Base-by-base conservation (phyloP, 2,329 filamentous ascomycete species). In the Periconia macrospinosa region DNA sequence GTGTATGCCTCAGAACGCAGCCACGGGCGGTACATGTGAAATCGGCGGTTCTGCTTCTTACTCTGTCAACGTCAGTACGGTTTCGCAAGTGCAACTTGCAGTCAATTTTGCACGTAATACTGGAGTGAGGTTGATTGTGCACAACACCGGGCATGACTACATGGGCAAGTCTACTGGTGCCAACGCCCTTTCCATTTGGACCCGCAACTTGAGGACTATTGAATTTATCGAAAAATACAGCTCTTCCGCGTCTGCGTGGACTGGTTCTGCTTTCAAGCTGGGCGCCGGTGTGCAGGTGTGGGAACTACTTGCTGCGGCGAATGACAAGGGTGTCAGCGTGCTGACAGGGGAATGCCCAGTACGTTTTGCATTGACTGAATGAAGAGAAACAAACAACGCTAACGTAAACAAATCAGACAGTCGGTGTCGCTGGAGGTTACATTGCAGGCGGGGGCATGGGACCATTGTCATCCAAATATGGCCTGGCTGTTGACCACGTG, bases 361-460 rank as follows among this genome's bases (percentile, higher is more conserved):
- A 37, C 11, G 33, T 37, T 37, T 13, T n/a, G 3, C 11, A 37
- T 37, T 13, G 30, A 33, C 8, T 37, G 3, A 13, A n/a, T n/a
- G 33, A 37, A 13, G 11, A 37, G 5, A 13, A 10, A 14, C 3
- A 13, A 37, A 5, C 11, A 13, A 13, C 3, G 33, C 33, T 37
- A 37, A 37, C 15, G 11, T 13, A n/a, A 37, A 6, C 5, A 13
- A 6, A 13, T 13, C 33, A 37, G 33, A 78, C 75, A 2, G 79
- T 84, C 11, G 81, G 81, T 15, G 68, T 79, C 65, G 75, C 53
- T 7, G 59, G 59, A 14, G 56, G 70, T 11, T 74, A 60, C 58
- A 55, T 62, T 10, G 58, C 59, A 7, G 80, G 78, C 2, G 81
- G 79, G 18, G 82, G 82, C 0, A 79, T 83, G 65, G 77, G 75